Evolutionary conservation across 495 filamentous ascomycete species (phyloP), one percentile per base, ranked within the genome.

Genomic region (Chaetomidium leptoderma): DNA sequence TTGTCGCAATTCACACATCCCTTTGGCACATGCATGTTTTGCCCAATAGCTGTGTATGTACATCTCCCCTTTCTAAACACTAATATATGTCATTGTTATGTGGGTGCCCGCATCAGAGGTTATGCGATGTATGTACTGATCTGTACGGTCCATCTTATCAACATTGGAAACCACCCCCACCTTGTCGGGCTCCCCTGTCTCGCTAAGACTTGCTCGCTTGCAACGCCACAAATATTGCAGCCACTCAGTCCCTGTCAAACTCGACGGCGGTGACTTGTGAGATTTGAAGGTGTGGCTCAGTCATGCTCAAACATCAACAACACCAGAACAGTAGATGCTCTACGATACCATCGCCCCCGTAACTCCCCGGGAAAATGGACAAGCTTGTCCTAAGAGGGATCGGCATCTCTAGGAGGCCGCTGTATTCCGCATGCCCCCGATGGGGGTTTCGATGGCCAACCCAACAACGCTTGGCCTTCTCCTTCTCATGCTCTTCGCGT

Each of bases 211-310:
- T 4, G 8, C 6, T 4, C 19, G 3, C 37, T 17, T 30, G 33
- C 35, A 53, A 23, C 52, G 52, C 52, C 52, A 54, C 52, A 52
- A 16, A 49, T 8, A 5, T 19, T 0, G 14, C 26, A 47, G 44
- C 44, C 44, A 47, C 44, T 10, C 8, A 2, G 9, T n/a, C 24
- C 26, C 23, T 47, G 23, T 26, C 26, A 1, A 9, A 7, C n/a
- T n/a, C n/a, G n/a, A n/a, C n/a, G n/a, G n/a, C n/a, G n/a, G n/a
- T n/a, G n/a, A 24, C 21, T 8, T 3, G 11, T 33, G 14, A 19
- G 29, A 33, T 49, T 49, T 17, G 21, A 4, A 49, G 16, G 6
- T 57, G 44, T 57, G 54, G 54, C 54, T 55, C 19, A 46, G 35
- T 40, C 45, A 33, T 33, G 6, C 1, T 19, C 32, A 14, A 48